These are phyloP conservation scores for Anacardium occidentale DNA, from an alignment of 345 rosid genomes.

Conservation along the genomic window DNA sequence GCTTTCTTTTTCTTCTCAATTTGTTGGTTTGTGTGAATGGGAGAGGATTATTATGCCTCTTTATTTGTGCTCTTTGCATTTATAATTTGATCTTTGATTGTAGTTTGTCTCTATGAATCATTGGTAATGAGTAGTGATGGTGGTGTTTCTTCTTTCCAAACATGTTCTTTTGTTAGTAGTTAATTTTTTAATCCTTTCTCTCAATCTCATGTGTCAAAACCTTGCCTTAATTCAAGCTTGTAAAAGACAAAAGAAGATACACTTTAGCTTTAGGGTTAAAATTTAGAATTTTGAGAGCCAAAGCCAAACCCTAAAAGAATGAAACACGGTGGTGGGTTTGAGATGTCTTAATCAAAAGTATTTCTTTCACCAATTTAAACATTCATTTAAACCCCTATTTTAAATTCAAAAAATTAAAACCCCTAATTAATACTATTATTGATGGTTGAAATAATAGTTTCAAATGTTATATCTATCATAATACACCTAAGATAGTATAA, in stretches of 20 bases:
- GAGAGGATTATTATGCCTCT: constrained; percentile 14
- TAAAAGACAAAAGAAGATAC: background rate
- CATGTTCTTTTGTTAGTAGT: background rate
- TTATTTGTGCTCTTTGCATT: background rate
- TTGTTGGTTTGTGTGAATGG: constrained; percentile 30
- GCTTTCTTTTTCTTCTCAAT: constrained; percentile 2
- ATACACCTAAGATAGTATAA: too few species aligned
- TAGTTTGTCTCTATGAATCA: constrained; percentile 28
- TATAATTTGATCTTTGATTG: constrained; percentile 14
- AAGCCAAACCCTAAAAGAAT: background rate
- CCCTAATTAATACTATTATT: too few species aligned
- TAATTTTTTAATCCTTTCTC: background rate
- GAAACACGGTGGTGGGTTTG: background rate
- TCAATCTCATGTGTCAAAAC: too few species aligned
- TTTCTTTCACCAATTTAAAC: too few species aligned
- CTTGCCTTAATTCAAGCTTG: background rate
- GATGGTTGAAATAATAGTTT: too few species aligned
- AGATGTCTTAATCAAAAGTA: too few species aligned
- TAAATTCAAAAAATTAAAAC: too few species aligned
- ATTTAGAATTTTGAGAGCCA: too few species aligned
- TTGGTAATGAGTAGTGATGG: constrained; percentile 26
- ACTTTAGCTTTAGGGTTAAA: background rate
- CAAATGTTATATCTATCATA: too few species aligned
- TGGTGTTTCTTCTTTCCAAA: background rate
- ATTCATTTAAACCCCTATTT: too few species aligned